A percentile compares a stretch with the other conserved stretches of the same genome.
Evolutionary conservation across 2,329 filamentous ascomycete species (phyloP).

Genomic region (Penicillium janthinellum): DNA sequence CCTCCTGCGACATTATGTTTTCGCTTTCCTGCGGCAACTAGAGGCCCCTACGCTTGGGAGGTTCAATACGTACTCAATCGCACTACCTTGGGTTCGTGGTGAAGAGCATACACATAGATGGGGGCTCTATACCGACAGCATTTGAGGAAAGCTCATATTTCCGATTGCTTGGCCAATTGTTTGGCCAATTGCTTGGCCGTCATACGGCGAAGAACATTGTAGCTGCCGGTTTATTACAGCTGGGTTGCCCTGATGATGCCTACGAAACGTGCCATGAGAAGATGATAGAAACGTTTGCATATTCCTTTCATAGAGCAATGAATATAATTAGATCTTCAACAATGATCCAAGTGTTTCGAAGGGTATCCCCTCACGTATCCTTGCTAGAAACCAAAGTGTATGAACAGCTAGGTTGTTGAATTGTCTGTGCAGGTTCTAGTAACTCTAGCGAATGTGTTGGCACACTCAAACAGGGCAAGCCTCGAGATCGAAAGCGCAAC

Average conservation of each 20-base stretch:
- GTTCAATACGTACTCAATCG: no score
- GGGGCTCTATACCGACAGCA: no score
- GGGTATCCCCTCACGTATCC: neutral
- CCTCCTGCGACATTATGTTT: neutral
- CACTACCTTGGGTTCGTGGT: no score
- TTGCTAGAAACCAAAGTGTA: neutral
- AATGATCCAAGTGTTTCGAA: neutral
- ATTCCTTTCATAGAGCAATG: neutral
- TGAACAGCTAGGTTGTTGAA: neutral
- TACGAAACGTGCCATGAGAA: neutral
- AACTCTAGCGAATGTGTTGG: neutral
- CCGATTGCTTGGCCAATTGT: no score
- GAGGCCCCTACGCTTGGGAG: no score
- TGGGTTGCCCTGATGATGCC: neutral
- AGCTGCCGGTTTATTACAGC: neutral
- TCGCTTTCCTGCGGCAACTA: no score
- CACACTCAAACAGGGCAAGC: neutral
- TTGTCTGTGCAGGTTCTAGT: neutral
- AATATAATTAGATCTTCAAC: neutral
- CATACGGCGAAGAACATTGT: neutral
- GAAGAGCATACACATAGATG: no score
- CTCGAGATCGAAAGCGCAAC: constrained; percentile 2
- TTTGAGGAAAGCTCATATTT: no score
- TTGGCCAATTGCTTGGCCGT: no score
- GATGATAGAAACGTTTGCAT: constrained; percentile 2